phyloP scores from a whole-genome alignment of 108 stramenopile species.

The Fragilaria radians region DNA sequence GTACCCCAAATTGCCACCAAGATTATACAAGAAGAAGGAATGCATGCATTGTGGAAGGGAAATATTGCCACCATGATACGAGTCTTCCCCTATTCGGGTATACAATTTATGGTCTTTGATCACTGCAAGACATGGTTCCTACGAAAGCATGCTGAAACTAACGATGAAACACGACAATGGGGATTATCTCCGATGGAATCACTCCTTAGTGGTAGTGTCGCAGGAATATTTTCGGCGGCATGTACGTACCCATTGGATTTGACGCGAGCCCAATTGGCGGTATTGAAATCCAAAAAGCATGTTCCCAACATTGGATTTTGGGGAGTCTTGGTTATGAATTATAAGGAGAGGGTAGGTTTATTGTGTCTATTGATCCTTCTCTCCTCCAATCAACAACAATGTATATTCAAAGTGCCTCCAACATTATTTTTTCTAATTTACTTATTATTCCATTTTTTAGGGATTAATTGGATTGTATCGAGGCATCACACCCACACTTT shows the following conservation, averaged over 20 bases:
- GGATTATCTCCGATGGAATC: conserved; percentile 82
- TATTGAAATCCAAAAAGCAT: conserved; percentile 46
- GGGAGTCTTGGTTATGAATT: conserved; percentile 30
- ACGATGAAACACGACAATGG: conserved; percentile 10
- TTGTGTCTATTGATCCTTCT: not conserved
- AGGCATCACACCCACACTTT: conserved; percentile 85
- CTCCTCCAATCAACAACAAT: not conserved
- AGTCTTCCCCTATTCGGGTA: conserved; percentile 94
- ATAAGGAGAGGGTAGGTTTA: conserved; percentile 23
- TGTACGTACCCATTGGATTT: conserved; percentile 95
- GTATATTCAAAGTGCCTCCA: not conserved
- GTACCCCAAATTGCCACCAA: conserved; percentile 53
- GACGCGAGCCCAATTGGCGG: conserved; percentile 91
- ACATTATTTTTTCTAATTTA: not conserved
- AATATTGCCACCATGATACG: conserved; percentile 94
- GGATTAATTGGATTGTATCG: conserved; percentile 69
- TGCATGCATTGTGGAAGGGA: conserved; percentile 89
- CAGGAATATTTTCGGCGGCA: conserved; percentile 81
- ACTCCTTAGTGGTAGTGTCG: conserved; percentile 75
- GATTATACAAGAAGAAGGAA: conserved; percentile 76
- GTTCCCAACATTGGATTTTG: conserved; percentile 22
- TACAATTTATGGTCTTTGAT: conserved; percentile 97
- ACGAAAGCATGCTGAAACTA: not conserved
- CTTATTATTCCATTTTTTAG: conserved; percentile 6
- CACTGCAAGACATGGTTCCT: conserved; percentile 61